phyloP scores from a whole-genome alignment of 2,329 filamentous ascomycete species.

The Atkinsonella hypoxylon region DNA sequence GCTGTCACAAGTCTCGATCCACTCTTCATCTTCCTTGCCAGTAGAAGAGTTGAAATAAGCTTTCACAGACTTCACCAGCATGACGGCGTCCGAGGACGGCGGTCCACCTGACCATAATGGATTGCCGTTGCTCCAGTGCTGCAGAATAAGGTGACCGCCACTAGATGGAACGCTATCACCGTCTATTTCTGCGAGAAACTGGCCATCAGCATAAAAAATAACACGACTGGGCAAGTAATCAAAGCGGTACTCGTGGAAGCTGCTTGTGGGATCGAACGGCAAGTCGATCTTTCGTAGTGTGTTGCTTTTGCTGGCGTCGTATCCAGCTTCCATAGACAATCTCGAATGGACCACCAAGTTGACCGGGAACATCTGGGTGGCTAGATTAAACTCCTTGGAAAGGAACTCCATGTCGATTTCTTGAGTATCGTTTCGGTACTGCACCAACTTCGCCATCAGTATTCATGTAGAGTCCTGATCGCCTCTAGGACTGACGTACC shows the following conservation, averaged over 20 bases:
- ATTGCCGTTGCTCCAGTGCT: slow-evolving; percentile 72
- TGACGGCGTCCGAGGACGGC: slow-evolving; percentile 46
- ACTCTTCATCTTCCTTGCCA: slow-evolving; percentile 3
- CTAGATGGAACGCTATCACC: slow-evolving; percentile 44
- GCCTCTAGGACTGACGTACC: slow-evolving; percentile 27
- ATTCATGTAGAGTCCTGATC: background rate
- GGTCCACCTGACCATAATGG: slow-evolving; percentile 59
- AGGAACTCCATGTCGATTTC: slow-evolving; percentile 77
- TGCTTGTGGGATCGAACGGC: slow-evolving; percentile 51
- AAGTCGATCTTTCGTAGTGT: slow-evolving; percentile 47
- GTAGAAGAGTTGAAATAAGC: slow-evolving; percentile 67
- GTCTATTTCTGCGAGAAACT: slow-evolving; percentile 42
- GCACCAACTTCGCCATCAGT: background rate
- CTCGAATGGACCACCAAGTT: slow-evolving; percentile 67
- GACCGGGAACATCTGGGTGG: slow-evolving; percentile 42
- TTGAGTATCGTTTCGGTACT: slow-evolving; percentile 70
- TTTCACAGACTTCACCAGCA: slow-evolving; percentile 59
- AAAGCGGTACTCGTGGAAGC: slow-evolving; percentile 69
- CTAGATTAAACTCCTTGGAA: slow-evolving; percentile 47
- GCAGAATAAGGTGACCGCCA: slow-evolving; percentile 56
- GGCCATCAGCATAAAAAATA: slow-evolving; percentile 56
- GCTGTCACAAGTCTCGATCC: slow-evolving; percentile 5
- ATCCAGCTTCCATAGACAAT: slow-evolving; percentile 44
- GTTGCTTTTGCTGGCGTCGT: slow-evolving; percentile 47
- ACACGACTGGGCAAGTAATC: slow-evolving; percentile 56